A percentile compares a stretch with the other conserved stretches of the same genome.
phyloP scores from a whole-genome alignment of 805 yeast species.

The Kluyveromyces siamensis region DNA sequence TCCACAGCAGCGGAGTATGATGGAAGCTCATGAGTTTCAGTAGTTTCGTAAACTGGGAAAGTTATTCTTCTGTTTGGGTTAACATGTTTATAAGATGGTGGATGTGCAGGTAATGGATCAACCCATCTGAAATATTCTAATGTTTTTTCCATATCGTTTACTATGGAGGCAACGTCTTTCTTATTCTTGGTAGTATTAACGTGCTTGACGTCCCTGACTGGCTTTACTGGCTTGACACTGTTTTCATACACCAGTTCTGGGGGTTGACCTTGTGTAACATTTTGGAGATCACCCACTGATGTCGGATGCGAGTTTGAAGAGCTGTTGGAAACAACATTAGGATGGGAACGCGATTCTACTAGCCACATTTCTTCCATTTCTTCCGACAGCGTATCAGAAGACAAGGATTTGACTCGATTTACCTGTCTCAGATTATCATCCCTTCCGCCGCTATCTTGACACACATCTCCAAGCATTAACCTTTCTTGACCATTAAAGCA shows the following conservation, averaged over 20 bases:
- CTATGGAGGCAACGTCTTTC: not conserved
- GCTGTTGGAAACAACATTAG: not conserved
- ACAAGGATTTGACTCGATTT: constrained; percentile 1
- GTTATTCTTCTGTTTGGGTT: constrained; percentile 21
- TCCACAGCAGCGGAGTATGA: constrained; percentile 56
- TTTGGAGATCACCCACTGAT: not conserved
- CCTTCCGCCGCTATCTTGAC: not conserved
- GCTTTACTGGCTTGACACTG: not conserved
- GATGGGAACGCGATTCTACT: not conserved
- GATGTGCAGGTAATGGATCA: constrained; percentile 31
- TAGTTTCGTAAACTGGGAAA: constrained; percentile 30
- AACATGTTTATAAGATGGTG: constrained; percentile 22
- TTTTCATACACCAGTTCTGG: not conserved
- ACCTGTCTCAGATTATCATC: not conserved
- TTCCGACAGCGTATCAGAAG: constrained; percentile 1
- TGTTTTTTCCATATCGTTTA: not conserved
- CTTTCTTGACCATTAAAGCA: not conserved
- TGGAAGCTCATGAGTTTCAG: constrained; percentile 44
- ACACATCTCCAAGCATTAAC: not conserved
- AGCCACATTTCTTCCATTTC: not conserved
- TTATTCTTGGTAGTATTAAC: too few species aligned
- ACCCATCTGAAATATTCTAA: constrained; percentile 19
- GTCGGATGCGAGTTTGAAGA: not conserved
- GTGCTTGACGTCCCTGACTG: too few species aligned
- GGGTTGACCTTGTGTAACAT: not conserved